A percentile compares a stretch with the other conserved stretches of the same genome.
These are phyloP conservation scores for Phytopythium helicoides DNA, from an alignment of 352 stramenopile genomes.

Conservation along the genomic window DNA sequence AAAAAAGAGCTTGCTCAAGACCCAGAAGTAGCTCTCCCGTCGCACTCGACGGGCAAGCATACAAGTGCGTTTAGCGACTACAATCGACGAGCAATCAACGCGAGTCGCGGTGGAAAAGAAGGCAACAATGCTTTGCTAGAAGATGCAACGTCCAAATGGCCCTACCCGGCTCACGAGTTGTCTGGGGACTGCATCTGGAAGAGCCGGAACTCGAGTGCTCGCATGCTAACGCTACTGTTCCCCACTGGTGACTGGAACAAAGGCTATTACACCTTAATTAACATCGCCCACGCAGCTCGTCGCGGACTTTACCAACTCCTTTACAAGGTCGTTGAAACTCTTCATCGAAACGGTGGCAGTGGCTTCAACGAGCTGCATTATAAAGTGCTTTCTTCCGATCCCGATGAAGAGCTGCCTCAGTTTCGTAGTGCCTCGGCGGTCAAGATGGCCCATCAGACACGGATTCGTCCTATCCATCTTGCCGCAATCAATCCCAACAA, in stretches of 20 bases:
- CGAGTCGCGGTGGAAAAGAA: slow-evolving; percentile 74
- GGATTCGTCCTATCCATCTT: slow-evolving; percentile 67
- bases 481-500: slow-evolving; percentile 74
- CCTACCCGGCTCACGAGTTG: not conserved
- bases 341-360: slow-evolving; percentile 45
- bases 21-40: slow-evolving; percentile 56
- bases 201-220: slow-evolving; percentile 36
- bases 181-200: slow-evolving; percentile 38
- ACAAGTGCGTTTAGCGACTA: slow-evolving; percentile 82
- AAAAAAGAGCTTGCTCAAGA: slow-evolving; percentile 33
- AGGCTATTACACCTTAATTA: slow-evolving; percentile 22
- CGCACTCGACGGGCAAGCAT: slow-evolving; percentile 72
- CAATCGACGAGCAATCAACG: slow-evolving; percentile 78
- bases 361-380: slow-evolving; percentile 62
- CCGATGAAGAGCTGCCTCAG: slow-evolving; percentile 27
- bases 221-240: slow-evolving; percentile 68
- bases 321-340: slow-evolving; percentile 49
- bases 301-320: slow-evolving; percentile 45
- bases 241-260: slow-evolving; percentile 57
- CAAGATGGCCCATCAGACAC: slow-evolving; percentile 63
- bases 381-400: slow-evolving; percentile 49
- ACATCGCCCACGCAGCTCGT: slow-evolving; percentile 32
- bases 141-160: slow-evolving; percentile 19
- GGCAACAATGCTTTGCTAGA: slow-evolving; percentile 71
- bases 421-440: slow-evolving; percentile 65